These are phyloP conservation scores for Ascochyta clinopodiicola DNA, from an alignment of 2,329 filamentous ascomycete genomes.

Conservation along the genomic window DNA sequence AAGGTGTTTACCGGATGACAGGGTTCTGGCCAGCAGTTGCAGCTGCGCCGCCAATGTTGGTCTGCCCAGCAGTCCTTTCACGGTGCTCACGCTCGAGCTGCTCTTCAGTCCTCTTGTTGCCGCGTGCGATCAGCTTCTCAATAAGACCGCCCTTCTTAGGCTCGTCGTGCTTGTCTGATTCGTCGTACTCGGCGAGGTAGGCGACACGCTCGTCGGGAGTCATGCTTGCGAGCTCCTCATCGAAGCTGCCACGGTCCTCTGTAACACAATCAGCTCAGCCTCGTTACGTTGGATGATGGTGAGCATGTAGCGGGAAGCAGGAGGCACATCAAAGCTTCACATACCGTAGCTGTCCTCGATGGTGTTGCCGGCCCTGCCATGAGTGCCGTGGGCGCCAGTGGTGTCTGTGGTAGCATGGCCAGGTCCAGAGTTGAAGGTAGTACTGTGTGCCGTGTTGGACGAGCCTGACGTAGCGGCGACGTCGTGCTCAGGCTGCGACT, in stretches of 20 bases:
- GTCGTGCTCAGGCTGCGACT: constrained; percentile 38
- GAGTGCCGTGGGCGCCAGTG: constrained; percentile 17
- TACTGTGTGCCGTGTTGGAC: constrained; percentile 16
- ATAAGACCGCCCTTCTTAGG: constrained; percentile 44
- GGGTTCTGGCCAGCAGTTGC: constrained; percentile 18
- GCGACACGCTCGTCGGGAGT: constrained; percentile 42
- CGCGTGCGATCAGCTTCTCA: constrained; percentile 43
- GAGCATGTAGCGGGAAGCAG: not conserved
- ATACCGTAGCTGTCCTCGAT: constrained; percentile 17
- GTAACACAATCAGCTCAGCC: constrained; percentile 3
- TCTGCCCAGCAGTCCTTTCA: constrained; percentile 28
- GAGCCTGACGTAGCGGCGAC: constrained; percentile 2
- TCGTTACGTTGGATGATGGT: not conserved
- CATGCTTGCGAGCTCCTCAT: constrained; percentile 44
- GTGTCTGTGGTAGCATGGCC: constrained; percentile 31
- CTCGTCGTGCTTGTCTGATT: constrained; percentile 40
- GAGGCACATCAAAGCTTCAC: not conserved
- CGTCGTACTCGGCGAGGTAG: constrained; percentile 46
- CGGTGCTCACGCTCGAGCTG: constrained; percentile 36
- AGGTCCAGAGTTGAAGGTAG: constrained; percentile 13
- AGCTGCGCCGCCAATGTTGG: constrained; percentile 6
- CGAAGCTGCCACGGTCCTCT: constrained; percentile 42
- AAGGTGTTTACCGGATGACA: constrained; percentile 11
- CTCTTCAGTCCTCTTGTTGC: constrained; percentile 46
- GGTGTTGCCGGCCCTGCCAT: constrained; percentile 10